These are phyloP conservation scores for Curvularia sp. DNA, from an alignment of 2,329 filamentous ascomycete genomes.

Conservation along the genomic window DNA sequence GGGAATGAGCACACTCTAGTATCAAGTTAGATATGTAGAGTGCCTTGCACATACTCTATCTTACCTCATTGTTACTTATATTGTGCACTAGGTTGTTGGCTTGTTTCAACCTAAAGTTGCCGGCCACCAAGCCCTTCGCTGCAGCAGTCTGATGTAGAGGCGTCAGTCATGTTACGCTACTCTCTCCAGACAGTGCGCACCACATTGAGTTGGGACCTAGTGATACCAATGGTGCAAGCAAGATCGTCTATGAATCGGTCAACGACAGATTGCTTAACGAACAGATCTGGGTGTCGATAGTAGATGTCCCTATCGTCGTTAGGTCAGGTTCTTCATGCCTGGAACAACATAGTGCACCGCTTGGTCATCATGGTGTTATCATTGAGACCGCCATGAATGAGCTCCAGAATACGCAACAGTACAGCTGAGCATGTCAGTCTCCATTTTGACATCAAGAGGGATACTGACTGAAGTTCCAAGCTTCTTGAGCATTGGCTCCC, in stretches of 20 bases:
- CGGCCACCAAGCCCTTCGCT: constrained; percentile 74
- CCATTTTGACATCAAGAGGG: too few relatives aligned
- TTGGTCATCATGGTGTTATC: constrained; percentile 62
- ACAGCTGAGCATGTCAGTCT: constrained; percentile 54
- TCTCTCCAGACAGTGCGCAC: constrained; percentile 55
- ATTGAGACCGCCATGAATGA: constrained; percentile 62
- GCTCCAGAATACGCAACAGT: constrained; percentile 62
- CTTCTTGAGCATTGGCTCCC: constrained; percentile 62
- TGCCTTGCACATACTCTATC: background rate
- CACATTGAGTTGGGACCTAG: constrained; percentile 72
- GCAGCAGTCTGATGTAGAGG: constrained; percentile 66
- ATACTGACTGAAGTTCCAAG: constrained; percentile 63
- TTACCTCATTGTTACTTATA: constrained; percentile 52
- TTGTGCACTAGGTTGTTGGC: constrained; percentile 56
- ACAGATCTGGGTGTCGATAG: constrained; percentile 77
- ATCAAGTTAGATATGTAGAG: constrained; percentile 2
- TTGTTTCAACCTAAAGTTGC: constrained; percentile 61
- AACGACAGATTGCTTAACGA: constrained; percentile 71
- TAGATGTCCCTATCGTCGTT: constrained; percentile 72
- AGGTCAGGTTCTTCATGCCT: constrained; percentile 8
- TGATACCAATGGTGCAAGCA: constrained; percentile 71
- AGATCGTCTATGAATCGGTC: constrained; percentile 78
- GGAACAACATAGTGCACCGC: constrained; percentile 51
- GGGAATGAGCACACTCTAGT: constrained; percentile 70
- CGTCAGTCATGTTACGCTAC: constrained; percentile 33